Conservation (phyloP, 345 rosid species). For the Streptanthus diversifolius region DNA sequence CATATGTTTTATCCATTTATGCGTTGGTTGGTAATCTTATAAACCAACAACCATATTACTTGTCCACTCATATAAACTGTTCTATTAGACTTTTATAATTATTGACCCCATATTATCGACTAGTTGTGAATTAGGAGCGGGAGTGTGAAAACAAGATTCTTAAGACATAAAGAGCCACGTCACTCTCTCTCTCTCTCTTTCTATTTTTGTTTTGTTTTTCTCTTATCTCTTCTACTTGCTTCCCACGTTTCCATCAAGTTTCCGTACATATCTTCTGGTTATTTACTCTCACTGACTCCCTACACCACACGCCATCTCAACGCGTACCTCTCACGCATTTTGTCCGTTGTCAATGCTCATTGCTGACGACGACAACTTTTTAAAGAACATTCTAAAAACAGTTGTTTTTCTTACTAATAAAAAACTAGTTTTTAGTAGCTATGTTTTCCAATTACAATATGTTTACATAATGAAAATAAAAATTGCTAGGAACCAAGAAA, state of each 20-base stretch:
- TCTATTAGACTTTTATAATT: not conserved
- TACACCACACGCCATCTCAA: constrained; percentile 4
- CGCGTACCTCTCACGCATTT: constrained; percentile 8
- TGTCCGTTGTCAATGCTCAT: constrained; percentile 1
- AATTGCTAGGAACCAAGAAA: not conserved
- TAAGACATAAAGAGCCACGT: constrained; percentile 14
- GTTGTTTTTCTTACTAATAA: too few relatives aligned
- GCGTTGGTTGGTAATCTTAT: constrained; percentile 12
- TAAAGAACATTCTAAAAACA: not conserved
- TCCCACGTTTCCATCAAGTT: constrained; percentile 29
- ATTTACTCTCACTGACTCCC: not conserved
- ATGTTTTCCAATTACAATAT: too few relatives aligned
- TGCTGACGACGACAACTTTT: constrained; percentile 18
- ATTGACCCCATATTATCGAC: constrained; percentile 3
- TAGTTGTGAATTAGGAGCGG: not conserved
- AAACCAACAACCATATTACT: constrained; percentile 18
- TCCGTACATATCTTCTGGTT: constrained; percentile 24
- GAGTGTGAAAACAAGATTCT: constrained; percentile 28
- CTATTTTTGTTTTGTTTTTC: not conserved
- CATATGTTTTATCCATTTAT: constrained; percentile 20
- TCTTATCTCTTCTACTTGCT: constrained; percentile 27
- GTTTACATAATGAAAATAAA: too few relatives aligned
- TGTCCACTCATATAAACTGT: constrained; percentile 3
- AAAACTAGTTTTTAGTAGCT: too few relatives aligned
- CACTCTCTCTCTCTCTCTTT: not conserved